Conservation (phyloP, 192 early-diverging fungal genomes). For the Entrophospora sp. region DNA sequence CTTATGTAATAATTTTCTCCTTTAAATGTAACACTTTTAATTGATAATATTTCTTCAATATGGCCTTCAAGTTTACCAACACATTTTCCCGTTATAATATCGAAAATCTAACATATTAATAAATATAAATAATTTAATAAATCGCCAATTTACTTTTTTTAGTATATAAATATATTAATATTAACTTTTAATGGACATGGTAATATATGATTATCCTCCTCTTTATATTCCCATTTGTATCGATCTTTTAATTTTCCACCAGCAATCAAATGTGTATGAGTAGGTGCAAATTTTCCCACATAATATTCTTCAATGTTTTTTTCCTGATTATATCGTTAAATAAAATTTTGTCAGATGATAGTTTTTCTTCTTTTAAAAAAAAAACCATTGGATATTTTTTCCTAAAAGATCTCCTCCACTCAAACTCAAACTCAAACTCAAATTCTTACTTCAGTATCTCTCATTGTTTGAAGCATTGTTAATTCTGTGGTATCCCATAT, state of each 20-base stretch:
- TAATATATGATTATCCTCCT: conserved; percentile 90
- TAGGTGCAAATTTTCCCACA: conserved; percentile 69
- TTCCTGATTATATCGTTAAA: conserved; percentile 43
- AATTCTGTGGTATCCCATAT: conserved; percentile 81
- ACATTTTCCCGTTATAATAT: conserved; percentile 72
- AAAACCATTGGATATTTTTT: too few species aligned
- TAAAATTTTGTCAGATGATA: conserved; percentile 23
- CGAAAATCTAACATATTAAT: conserved; percentile 81
- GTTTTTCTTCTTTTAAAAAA: too few species aligned
- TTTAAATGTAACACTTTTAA: conserved; percentile 69
- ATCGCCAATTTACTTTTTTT: too few species aligned
- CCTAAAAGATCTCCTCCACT: too few species aligned
- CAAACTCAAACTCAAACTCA: too few species aligned
- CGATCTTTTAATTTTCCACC: conserved; percentile 91
- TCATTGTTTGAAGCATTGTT: conserved; percentile 54
- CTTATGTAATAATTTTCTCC: conserved; percentile 78
- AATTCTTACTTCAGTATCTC: conserved; percentile 46
- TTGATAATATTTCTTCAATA: conserved; percentile 77
- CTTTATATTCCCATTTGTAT: conserved; percentile 76
- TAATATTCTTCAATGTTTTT: conserved; percentile 88
- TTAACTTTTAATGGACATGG: conserved; percentile 80
- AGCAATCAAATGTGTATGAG: conserved; percentile 55
- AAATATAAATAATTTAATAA: too few species aligned
- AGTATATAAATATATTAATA: not conserved
- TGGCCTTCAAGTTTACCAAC: conserved; percentile 74